Evolutionary conservation across 1,139 yeast species (phyloP), one percentile per base, ranked within the genome.

Genomic region (Groenewaldozyma auringiensis): DNA sequence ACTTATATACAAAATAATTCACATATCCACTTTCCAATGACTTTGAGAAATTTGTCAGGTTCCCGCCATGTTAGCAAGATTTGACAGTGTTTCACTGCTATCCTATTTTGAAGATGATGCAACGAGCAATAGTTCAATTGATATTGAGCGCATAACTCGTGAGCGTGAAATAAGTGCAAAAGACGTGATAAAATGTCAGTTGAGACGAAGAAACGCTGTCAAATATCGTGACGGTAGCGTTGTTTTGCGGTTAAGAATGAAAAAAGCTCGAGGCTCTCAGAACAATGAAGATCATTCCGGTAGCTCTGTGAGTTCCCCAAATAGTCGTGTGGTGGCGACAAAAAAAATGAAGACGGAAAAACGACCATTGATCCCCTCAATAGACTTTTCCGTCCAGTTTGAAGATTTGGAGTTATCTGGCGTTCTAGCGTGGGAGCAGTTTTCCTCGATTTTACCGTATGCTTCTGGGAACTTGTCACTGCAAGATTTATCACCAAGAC

Each of bases 121-220:
- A 6, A 17, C 38, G 4, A 18, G 22, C 13, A 35, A 20, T 20
- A 35, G 38, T 21, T 35, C 38, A 6, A 35, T 35, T 4, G 38
- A 35, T 35, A 35, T 35, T 35, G 25, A 20, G 6, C 21, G 25
- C 11, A 20, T 35, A 6, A 35, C 25, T 11, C 21, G 22, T 14
- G 36, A 16, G 6, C 6, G 17, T 6, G 36, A 33, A 14, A 9
- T 33, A 6, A 33, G 9, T 17, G 11, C n/a, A 35, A 25, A 11
- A 25, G 6, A 6, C 6, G 29, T 8, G 9, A 25, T 25, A 25
- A 35, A 20, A 16, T 35, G 38, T 18, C 38, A 35, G 38, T 20
- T 35, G 20, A 4, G 38, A 4, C 38, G 38, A 18, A 14, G 38
- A 20, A 35, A 35, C 38, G 38, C 38, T 20, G 38, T 35, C 4